phyloP scores from a whole-genome alignment of 1,284 basidiomycete genomes.

The Ceratobasidium sp. region DNA sequence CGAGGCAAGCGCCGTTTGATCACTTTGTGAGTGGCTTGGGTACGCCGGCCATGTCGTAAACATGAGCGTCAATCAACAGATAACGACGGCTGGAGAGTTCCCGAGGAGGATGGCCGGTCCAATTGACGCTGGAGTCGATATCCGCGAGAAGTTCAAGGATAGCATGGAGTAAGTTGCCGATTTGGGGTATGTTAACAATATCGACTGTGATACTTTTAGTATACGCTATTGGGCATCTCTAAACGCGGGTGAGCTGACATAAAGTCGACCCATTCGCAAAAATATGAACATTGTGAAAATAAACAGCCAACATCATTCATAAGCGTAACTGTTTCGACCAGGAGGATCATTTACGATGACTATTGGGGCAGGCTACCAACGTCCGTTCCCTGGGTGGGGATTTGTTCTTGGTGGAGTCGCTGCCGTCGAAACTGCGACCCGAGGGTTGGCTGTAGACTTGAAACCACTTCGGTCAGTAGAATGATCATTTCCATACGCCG shows the following conservation, averaged over 20 bases:
- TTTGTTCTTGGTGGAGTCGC: not conserved
- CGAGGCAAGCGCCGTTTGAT: slow-evolving; percentile 13
- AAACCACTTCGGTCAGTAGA: slow-evolving; percentile 10
- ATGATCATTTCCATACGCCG: no score
- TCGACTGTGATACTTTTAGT: not conserved
- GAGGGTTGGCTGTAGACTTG: slow-evolving; percentile 9
- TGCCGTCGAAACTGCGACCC: slow-evolving; percentile 13
- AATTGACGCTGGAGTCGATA: not conserved
- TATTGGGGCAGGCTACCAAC: not conserved
- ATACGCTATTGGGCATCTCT: not conserved
- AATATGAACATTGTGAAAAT: not conserved
- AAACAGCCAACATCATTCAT: slow-evolving; percentile 13
- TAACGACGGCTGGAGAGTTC: slow-evolving; percentile 10
- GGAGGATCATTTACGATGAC: slow-evolving; percentile 10
- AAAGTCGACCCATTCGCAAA: not conserved
- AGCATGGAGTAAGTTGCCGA: slow-evolving; percentile 3
- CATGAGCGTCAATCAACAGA: no score
- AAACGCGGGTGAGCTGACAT: not conserved
- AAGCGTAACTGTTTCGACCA: not conserved
- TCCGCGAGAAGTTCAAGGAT: not conserved
- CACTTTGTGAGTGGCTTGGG: not conserved
- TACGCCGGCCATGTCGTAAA: not conserved
- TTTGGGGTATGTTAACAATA: no score
- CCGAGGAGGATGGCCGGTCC: not conserved
- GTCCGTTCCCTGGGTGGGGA: not conserved